Evolutionary conservation across 345 rosid genomes (phyloP), one percentile per base, ranked within the genome.

Genomic region (Eucalyptus brandiana): DNA sequence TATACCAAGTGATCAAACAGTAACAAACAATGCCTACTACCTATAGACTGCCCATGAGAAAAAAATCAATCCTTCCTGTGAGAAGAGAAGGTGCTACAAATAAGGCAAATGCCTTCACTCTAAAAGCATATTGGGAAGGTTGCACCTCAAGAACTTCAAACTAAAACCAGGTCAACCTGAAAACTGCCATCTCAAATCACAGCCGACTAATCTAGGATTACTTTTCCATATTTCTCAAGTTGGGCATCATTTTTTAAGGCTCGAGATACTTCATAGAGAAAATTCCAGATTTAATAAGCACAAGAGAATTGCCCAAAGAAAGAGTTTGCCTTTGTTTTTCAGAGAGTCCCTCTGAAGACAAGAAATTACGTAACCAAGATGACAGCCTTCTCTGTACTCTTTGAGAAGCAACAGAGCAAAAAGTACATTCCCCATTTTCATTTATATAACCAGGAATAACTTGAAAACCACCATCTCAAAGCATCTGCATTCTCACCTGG

Each of bases 401-500:
- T 76, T 76, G 15, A 86, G 44, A 86, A 47, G 62, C 87, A 32
- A 50, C 14, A 19, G 62, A 86, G 54, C 44, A 8, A 32, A 86
- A 54, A 51, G 24, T 37, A 15, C 28, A 37, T 76, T 76, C 83
- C 26, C 14, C 45, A 3, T 76, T 21, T 76, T 76, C 45, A 37
- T 72, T 76, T 37, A 76, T 76, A 18, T 76, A 37, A 40, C 83
- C 83, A 76, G 83, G 83, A 76, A 28, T 32, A 48, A 34, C 47
- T 14, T 37, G 45, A 76, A 76, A 76, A 37, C 28, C 45, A 37
- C 47, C 47, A 76, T 76, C 47, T 72, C 83, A 53, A 80, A 54
- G 53, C 80, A 37, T 80, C 76, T 50, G 42, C 86, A 88, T 86
- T 89, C 95, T 92, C 94, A 97, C 99, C 99, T 88, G 99, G 99